Conservation (phyloP, 2,329 filamentous ascomycete species). For the Elsinoe perseae region DNA sequence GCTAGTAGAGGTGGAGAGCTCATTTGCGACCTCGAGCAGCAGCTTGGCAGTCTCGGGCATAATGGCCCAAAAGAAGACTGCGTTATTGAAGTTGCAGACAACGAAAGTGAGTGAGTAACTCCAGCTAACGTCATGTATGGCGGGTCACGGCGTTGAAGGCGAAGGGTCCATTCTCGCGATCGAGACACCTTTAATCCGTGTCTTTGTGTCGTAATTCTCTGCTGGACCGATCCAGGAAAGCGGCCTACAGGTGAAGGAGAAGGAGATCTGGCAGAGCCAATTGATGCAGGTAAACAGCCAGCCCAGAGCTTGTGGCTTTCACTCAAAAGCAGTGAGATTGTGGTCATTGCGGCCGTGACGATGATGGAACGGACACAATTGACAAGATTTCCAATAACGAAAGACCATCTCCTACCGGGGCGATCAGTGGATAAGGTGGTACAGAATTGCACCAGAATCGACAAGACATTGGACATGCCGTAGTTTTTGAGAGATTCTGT, state of each 20-base stretch:
- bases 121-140: conserved; percentile 22
- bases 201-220: conserved; percentile 71
- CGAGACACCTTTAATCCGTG: conserved; percentile 63
- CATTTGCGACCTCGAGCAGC: conserved; percentile 25
- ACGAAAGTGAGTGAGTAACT: conserved; percentile 26
- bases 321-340: conserved; percentile 13
- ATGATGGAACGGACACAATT: conserved; percentile 23
- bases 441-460: conserved; percentile 54
- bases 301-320: too few species aligned
- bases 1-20: too few species aligned
- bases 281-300: too few species aligned
- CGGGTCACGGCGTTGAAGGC: conserved; percentile 28
- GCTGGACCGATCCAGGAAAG: conserved; percentile 54
- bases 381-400: conserved; percentile 23
- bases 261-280: conserved; percentile 74
- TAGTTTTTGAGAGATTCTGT: conserved; percentile 21
- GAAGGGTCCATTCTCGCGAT: conserved; percentile 57
- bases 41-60: conserved; percentile 63
- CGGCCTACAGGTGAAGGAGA: conserved; percentile 62
- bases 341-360: conserved; percentile 22
- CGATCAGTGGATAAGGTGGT: conserved; percentile 23
- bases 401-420: conserved; percentile 21
- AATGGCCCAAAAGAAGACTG: conserved; percentile 50
- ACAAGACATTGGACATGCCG: conserved; percentile 38
- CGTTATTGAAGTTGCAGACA: conserved; percentile 25